A percentile compares a stretch with the other conserved stretches of the same genome.
phyloP scores from a whole-genome alignment of 192 early-diverging fungal species.

The Backusella tarrabulga region DNA sequence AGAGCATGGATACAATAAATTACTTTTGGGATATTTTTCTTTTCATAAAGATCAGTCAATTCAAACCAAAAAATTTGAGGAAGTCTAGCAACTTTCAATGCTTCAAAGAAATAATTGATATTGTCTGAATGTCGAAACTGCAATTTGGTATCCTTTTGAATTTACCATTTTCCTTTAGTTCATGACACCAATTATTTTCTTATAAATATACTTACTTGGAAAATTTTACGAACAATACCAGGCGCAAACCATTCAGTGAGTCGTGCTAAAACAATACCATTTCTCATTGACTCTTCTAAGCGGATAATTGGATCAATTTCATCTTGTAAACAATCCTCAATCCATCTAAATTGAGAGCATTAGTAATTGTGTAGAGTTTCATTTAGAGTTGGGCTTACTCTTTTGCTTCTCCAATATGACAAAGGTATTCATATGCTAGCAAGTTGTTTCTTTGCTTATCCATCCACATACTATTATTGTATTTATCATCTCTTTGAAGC shows the following conservation, averaged over 20 bases:
- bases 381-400: constrained; percentile 58
- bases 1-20: constrained; percentile 98
- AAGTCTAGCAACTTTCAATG: constrained; percentile 75
- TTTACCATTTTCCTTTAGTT: background rate
- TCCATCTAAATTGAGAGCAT: constrained; percentile 68
- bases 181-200: background rate
- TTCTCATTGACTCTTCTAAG: constrained; percentile 90
- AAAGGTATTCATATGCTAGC: constrained; percentile 98
- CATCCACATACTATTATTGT: constrained; percentile 27
- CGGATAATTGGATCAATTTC: constrained; percentile 75
- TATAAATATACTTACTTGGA: background rate
- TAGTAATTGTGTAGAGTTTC: background rate
- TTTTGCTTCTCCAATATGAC: constrained; percentile 98
- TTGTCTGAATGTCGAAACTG: constrained; percentile 98
- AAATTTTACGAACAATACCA: constrained; percentile 46
- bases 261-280: constrained; percentile 93
- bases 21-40: constrained; percentile 99
- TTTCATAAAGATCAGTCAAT: constrained; percentile 96
- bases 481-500: constrained; percentile 18
- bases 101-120: constrained; percentile 91
- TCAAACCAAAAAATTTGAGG: constrained; percentile 97
- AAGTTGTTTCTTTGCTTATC: constrained; percentile 85
- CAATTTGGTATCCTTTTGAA: constrained; percentile 47
- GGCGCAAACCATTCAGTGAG: constrained; percentile 87
- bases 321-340: constrained; percentile 88